Evolutionary conservation across 345 rosid genomes (phyloP).

Genomic region (Ricinus communis): DNA sequence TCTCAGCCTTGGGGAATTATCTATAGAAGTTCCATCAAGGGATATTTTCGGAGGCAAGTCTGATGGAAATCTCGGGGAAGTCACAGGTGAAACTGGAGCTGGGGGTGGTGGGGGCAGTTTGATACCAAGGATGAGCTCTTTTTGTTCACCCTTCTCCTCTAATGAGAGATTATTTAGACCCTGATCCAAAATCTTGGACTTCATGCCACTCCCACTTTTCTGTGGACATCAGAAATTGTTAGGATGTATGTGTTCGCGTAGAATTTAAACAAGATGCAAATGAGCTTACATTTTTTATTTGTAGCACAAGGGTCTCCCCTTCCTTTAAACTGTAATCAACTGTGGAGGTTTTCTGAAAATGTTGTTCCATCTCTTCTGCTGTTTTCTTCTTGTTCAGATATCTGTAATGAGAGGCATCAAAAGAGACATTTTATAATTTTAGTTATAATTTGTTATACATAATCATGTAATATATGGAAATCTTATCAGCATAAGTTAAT

Average conservation of each 20-base stretch:
- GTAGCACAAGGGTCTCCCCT: slow-evolving; percentile 84
- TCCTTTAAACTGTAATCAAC: slow-evolving; percentile 90
- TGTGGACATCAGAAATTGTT: slow-evolving; percentile 26
- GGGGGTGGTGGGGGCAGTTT: slow-evolving; percentile 89
- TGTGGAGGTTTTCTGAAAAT: slow-evolving; percentile 70
- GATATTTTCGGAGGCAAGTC: slow-evolving; percentile 33
- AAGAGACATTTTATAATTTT: slow-evolving; percentile 1
- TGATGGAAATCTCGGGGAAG: slow-evolving; percentile 39
- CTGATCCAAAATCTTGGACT: slow-evolving; percentile 59
- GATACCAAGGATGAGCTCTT: slow-evolving; percentile 56
- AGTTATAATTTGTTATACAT: neutral
- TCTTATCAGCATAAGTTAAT: neutral
- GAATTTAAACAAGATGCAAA: slow-evolving; percentile 1
- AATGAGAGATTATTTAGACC: slow-evolving; percentile 49
- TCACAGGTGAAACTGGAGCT: slow-evolving; percentile 56
- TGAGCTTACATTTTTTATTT: slow-evolving; percentile 65
- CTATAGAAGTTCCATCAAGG: slow-evolving; percentile 32
- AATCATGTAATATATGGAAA: neutral
- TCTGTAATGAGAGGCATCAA: slow-evolving; percentile 33
- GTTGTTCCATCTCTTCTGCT: slow-evolving; percentile 99
- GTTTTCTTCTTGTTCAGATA: slow-evolving; percentile 94
- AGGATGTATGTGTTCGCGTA: neutral
- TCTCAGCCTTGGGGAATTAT: slow-evolving; percentile 19
- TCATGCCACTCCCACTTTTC: slow-evolving; percentile 44
- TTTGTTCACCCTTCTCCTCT: slow-evolving; percentile 56